Percentiles rank a stretch among this genome's conserved stretches.
phyloP scores from a whole-genome alignment of 148 eudicot genomes.

The Rhododendron ovatum region DNA sequence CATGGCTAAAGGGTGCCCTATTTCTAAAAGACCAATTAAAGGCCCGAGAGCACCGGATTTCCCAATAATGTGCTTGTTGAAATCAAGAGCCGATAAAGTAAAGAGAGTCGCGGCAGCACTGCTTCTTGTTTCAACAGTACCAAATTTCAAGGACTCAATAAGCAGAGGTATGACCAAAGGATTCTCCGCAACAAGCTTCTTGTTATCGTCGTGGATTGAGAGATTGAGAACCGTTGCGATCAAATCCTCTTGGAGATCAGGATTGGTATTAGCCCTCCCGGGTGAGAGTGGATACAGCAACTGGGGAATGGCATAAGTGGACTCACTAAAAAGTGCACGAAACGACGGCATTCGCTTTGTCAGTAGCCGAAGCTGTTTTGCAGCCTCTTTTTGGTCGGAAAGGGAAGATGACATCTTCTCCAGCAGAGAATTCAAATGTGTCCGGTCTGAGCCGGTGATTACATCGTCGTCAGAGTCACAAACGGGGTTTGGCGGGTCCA shows the following conservation, averaged over 20 bases:
- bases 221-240: constrained; percentile 38
- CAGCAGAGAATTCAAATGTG: constrained; percentile 43
- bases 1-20: constrained; percentile 40
- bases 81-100: constrained; percentile 43
- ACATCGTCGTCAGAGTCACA: constrained; percentile 34
- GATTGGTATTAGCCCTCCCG: constrained; percentile 18
- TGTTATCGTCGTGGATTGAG: constrained; percentile 35
- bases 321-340: constrained; percentile 40
- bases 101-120: constrained; percentile 55
- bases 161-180: constrained; percentile 38
- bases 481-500: constrained; percentile 35
- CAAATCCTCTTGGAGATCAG: constrained; percentile 48
- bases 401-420: constrained; percentile 53
- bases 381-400: constrained; percentile 66
- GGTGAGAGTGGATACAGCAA: constrained; percentile 29
- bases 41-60: constrained; percentile 36
- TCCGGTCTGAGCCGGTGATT: constrained; percentile 44
- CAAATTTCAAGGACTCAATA: constrained; percentile 34
- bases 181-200: constrained; percentile 30
- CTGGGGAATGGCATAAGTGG: constrained; percentile 29
- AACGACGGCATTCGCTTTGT: constrained; percentile 34
- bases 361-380: constrained; percentile 39
- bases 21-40: constrained; percentile 40
- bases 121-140: constrained; percentile 28
- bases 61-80: constrained; percentile 36